phyloP scores from a whole-genome alignment of 352 stramenopile genomes.

The Globisporangium emineosum region DNA sequence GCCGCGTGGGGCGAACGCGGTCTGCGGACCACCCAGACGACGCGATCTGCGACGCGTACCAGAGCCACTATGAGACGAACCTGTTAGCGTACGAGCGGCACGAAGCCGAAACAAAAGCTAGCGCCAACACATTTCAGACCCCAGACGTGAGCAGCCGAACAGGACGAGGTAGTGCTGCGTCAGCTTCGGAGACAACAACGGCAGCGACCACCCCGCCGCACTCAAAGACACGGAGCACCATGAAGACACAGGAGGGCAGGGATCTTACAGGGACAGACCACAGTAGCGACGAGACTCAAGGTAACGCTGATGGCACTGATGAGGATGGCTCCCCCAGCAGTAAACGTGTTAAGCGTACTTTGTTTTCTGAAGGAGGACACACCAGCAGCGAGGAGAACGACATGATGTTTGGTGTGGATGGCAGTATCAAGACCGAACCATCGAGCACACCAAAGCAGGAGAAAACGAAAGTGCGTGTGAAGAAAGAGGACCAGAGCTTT shows the following conservation, averaged over 20 bases:
- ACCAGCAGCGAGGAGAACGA: constrained; percentile 64
- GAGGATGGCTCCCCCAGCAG: constrained; percentile 18
- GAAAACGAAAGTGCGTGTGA: constrained; percentile 4
- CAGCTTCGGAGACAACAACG: background rate
- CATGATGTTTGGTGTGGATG: background rate
- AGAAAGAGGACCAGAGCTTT: constrained; percentile 10
- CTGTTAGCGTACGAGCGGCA: constrained; percentile 57
- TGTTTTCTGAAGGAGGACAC: constrained; percentile 56
- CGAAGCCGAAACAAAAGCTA: constrained; percentile 12
- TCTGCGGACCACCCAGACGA: constrained; percentile 38
- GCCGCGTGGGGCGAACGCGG: constrained; percentile 57
- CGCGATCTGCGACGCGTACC: constrained; percentile 46
- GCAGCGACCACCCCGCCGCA: constrained; percentile 27
- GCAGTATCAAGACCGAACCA: background rate
- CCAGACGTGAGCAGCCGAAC: constrained; percentile 22
- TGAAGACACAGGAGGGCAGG: constrained; percentile 30
- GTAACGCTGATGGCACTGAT: constrained; percentile 16
- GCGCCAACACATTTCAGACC: constrained; percentile 20
- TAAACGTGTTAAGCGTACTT: constrained; percentile 57
- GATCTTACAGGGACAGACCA: background rate
- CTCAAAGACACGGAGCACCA: constrained; percentile 48
- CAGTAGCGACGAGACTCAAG: constrained; percentile 6
- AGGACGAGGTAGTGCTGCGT: constrained; percentile 8
- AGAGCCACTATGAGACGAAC: constrained; percentile 48
- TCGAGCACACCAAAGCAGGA: background rate